A percentile compares a stretch with the other conserved stretches of the same genome.
These are phyloP conservation scores for Suillus placidus DNA, from an alignment of 768 basidiomycete genomes.

Conservation along the genomic window DNA sequence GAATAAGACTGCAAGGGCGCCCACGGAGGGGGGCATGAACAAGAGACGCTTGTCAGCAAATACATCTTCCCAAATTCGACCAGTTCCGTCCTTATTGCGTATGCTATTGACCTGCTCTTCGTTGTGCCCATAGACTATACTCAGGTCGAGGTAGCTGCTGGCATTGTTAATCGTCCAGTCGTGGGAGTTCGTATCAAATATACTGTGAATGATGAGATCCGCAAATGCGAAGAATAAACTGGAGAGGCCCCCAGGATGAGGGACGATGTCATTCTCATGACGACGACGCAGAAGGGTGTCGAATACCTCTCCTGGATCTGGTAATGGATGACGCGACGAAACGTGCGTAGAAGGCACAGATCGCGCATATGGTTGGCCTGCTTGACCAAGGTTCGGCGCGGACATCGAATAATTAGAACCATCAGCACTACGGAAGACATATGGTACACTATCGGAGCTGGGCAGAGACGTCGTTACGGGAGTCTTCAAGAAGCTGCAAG, in stretches of 20 bases:
- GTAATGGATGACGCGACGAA: conserved; percentile 50
- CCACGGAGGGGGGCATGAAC: conserved; percentile 72
- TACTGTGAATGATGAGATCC: conserved; percentile 70
- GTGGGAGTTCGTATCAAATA: conserved; percentile 59
- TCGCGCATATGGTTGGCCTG: conserved; percentile 68
- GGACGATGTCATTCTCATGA: conserved; percentile 38
- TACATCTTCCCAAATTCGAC: conserved; percentile 65
- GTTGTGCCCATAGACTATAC: conserved; percentile 70
- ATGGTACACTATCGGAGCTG: conserved; percentile 34
- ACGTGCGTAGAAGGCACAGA: conserved; percentile 55
- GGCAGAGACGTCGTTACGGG: neutral
- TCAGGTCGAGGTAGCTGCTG: conserved; percentile 78
- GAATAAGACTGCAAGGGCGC: conserved; percentile 69
- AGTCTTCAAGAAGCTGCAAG: conserved; percentile 31
- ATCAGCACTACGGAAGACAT: conserved; percentile 60
- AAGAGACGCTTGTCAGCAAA: conserved; percentile 69
- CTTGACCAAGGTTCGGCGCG: conserved; percentile 57
- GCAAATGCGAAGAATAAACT: conserved; percentile 81
- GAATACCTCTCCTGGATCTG: conserved; percentile 70
- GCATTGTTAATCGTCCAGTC: conserved; percentile 61
- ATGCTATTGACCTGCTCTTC: conserved; percentile 50
- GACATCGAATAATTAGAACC: conserved; percentile 63
- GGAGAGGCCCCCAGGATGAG: conserved; percentile 72
- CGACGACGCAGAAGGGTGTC: conserved; percentile 60
- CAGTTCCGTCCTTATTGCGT: conserved; percentile 65